Base-by-base conservation (phyloP, 768 basidiomycete species). In the Boletus barrowsii region DNA sequence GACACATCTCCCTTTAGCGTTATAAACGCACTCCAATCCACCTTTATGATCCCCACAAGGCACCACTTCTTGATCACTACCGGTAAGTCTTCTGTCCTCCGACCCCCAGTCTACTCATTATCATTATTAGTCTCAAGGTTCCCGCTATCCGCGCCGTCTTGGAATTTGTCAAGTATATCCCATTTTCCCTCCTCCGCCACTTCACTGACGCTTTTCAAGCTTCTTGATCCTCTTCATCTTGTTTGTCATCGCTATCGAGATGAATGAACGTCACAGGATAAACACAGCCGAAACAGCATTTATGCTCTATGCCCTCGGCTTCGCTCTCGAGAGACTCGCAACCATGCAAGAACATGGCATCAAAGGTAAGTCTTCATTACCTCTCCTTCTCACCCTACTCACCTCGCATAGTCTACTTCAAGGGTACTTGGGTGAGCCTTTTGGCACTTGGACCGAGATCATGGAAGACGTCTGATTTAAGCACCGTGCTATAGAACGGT, bases 321-420 rank as follows among this genome's bases (percentile, higher is more conserved):
- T 97, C 69, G 83, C 90, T 1, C 76, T 98, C 18, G 95, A 98
- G 67, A 96, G 93, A 68, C 74, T 95, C 10, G 95, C 95, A 20
- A 88, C 93, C 4, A 93, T 96, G 86, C 91, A 97, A 67, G 94
- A 98, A 68, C 93, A 93, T 66, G 95, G 94, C 5, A 84, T 98
- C 45, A 85, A 81, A 81, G 91, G 94, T 89, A 42, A 39, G 67
- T 40, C 22, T 44, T 46, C 22, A 17, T 13, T 3, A 14, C 26
- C 18, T 14, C 10, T 18, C 33, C 15, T 40, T 20, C 35, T 43
- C 24, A n/a, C 14, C 17, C n/a, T 15, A 15, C 59, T 65, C 43
- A 63, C 26, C 15, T 51, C 13, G 51, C 24, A 18, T 44, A 90
- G 89, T 91, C 10, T 91, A 86, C 69, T 89, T 88, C 72, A 90